phyloP scores from a whole-genome alignment of 805 yeast species.

The Yamadazyma phyllophila region DNA sequence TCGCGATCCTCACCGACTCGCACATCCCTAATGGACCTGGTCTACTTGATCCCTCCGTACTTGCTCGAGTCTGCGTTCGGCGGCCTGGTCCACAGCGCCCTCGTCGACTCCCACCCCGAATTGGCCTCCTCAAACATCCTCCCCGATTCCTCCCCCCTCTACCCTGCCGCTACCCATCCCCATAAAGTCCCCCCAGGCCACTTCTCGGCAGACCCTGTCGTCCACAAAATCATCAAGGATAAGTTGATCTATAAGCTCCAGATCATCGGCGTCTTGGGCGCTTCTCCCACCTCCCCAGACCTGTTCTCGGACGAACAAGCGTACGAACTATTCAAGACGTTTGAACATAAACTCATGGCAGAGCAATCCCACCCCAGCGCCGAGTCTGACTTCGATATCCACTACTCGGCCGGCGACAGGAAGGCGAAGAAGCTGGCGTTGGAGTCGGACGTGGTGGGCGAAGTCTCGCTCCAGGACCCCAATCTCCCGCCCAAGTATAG shows the following conservation, averaged over 20 bases:
- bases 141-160: constrained; percentile 2
- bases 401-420: background rate
- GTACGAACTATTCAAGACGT: constrained; percentile 29
- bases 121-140: background rate
- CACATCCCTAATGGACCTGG: constrained; percentile 11
- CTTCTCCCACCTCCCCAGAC: constrained; percentile 24
- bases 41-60: constrained; percentile 43
- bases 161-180: constrained; percentile 16
- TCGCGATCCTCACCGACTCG: too few species aligned
- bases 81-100: constrained; percentile 18
- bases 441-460: constrained; percentile 18
- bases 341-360: constrained; percentile 27
- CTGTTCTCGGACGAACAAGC: constrained; percentile 27
- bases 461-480: constrained; percentile 11
- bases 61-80: constrained; percentile 39
- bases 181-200: constrained; percentile 17
- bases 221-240: constrained; percentile 31
- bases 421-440: background rate
- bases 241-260: constrained; percentile 35
- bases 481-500: constrained; percentile 19
- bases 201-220: constrained; percentile 29
- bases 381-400: background rate
- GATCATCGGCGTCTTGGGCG: constrained; percentile 35
- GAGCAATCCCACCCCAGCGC: constrained; percentile 10
- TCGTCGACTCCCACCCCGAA: background rate